A percentile compares a stretch with the other conserved stretches of the same genome.
phyloP scores from a whole-genome alignment of 2,329 filamentous ascomycete genomes.

The Chaetomium sp. region DNA sequence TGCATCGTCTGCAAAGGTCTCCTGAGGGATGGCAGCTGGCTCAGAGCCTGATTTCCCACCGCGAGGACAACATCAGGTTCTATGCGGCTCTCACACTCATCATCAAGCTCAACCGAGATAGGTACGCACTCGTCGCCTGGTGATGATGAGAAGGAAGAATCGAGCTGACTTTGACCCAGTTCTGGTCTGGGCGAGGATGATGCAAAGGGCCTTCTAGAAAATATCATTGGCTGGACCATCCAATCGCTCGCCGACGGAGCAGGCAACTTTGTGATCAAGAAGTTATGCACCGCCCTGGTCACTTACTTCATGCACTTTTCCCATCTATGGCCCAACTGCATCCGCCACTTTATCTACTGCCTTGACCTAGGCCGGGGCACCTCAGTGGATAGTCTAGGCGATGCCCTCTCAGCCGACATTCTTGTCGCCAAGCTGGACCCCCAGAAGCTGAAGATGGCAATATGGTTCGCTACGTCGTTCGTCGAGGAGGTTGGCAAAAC shows the following conservation, averaged over 20 bases:
- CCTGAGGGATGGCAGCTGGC: constrained; percentile 84
- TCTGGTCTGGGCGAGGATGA: constrained; percentile 58
- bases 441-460: constrained; percentile 56
- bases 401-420: constrained; percentile 47
- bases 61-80: constrained; percentile 78
- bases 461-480: constrained; percentile 66
- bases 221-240: constrained; percentile 65
- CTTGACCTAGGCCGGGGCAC: constrained; percentile 52
- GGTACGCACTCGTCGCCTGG: constrained; percentile 49
- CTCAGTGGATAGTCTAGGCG: constrained; percentile 51
- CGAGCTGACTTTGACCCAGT: constrained; percentile 38
- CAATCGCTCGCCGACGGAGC: constrained; percentile 54
- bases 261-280: constrained; percentile 66
- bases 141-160: neutral
- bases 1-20: constrained; percentile 79
- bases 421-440: constrained; percentile 51
- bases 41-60: constrained; percentile 68
- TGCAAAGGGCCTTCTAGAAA: constrained; percentile 60
- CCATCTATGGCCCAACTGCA: constrained; percentile 64
- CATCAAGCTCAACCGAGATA: constrained; percentile 92
- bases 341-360: constrained; percentile 65
- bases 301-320: constrained; percentile 75
- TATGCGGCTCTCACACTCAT: constrained; percentile 92
- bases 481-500: constrained; percentile 70
- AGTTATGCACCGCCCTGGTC: constrained; percentile 75